These are phyloP conservation scores for Gracilaria caudata DNA, from an alignment of 23 red algal species.

Conservation along the genomic window DNA sequence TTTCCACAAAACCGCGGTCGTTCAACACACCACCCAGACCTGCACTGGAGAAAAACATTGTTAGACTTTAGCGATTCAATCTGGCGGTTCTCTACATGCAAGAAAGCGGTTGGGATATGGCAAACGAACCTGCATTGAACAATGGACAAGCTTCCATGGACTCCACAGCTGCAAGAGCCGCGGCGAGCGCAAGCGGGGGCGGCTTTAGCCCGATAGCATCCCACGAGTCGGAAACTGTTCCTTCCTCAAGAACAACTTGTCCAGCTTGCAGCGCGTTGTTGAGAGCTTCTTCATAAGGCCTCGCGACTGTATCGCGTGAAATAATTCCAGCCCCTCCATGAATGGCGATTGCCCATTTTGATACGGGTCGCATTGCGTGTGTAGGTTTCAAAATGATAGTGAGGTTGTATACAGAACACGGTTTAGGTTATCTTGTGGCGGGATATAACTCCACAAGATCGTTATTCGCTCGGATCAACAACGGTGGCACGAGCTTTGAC, in stretches of 20 bases:
- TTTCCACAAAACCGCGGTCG: constrained; percentile 58
- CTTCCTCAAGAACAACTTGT: constrained; percentile 37
- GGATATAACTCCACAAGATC: not conserved
- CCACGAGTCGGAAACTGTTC: constrained; percentile 14
- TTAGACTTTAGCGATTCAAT: not conserved
- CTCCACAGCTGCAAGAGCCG: constrained; percentile 74
- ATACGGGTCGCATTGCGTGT: constrained; percentile 18
- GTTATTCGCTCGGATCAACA: not conserved
- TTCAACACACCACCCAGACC: constrained; percentile 69
- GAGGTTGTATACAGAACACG: no score
- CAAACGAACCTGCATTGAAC: constrained; percentile 67
- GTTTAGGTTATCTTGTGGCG: not conserved
- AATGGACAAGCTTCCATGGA: constrained; percentile 54
- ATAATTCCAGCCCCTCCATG: constrained; percentile 67
- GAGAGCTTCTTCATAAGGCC: constrained; percentile 39
- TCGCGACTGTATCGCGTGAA: constrained; percentile 37
- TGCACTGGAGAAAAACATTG: not conserved
- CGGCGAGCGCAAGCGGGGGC: constrained; percentile 54
- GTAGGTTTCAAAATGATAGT: not conserved
- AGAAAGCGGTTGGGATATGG: not conserved
- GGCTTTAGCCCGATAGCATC: not conserved
- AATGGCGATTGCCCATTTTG: constrained; percentile 59
- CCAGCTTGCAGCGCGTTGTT: constrained; percentile 44
- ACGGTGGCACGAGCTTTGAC: no score
- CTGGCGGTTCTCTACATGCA: not conserved